Conservation (phyloP, 192 early-diverging fungal genomes). For the Dissophora globulifera region DNA sequence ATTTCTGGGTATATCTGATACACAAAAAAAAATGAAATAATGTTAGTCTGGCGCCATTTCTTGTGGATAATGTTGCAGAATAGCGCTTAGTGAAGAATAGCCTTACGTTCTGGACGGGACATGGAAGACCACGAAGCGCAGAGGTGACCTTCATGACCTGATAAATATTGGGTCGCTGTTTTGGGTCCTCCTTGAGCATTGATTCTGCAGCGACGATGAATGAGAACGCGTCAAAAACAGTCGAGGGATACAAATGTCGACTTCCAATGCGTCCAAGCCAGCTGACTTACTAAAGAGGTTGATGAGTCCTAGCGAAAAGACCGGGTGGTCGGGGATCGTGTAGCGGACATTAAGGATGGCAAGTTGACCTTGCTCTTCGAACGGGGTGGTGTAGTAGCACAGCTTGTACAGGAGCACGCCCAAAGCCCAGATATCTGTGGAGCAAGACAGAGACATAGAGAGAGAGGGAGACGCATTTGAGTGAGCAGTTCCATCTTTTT, state of each 20-base stretch:
- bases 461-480: too few species aligned
- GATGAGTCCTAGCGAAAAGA: constrained; percentile 67
- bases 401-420: constrained; percentile 96
- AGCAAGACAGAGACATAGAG: too few species aligned
- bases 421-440: constrained; percentile 81
- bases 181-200: constrained; percentile 82
- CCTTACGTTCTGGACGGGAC: constrained; percentile 73
- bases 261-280: too few species aligned
- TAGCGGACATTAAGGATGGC: constrained; percentile 92
- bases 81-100: too few species aligned
- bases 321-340: constrained; percentile 77
- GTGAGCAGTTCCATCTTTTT: too few species aligned
- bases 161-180: constrained; percentile 83
- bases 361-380: constrained; percentile 88
- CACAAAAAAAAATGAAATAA: constrained; percentile 19
- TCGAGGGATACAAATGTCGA: too few species aligned
- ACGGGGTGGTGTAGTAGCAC: constrained; percentile 95
- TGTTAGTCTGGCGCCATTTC: too few species aligned
- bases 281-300: constrained; percentile 68
- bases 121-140: constrained; percentile 66
- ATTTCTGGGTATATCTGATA: constrained; percentile 49
- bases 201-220: constrained; percentile 50
- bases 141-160: constrained; percentile 77
- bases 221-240: too few species aligned
- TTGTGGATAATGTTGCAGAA: too few species aligned